Evolutionary conservation across 202 grass and related monocot genomes (phyloP), one percentile per base, ranked within the genome.

Genomic region (Saccharum hybrid): DNA sequence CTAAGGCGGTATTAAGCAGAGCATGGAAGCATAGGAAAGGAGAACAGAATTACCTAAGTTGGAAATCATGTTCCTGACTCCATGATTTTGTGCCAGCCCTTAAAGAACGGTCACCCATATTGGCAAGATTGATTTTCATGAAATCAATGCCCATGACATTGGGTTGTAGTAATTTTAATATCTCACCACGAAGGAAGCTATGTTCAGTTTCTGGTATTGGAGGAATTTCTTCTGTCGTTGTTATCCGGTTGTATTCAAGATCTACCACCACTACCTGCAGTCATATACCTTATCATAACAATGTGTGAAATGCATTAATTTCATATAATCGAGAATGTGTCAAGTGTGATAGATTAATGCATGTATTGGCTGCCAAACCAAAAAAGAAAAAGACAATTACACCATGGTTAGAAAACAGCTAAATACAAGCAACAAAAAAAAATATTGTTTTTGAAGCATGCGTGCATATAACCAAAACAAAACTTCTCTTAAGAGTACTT

Each of bases 211-310:
- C 96, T 71, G 91, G 96, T 85, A 99, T 89, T 62, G 81, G 86
- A 83, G 96, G 96, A 81, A 99, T 96, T 79, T 99, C 96, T 88
- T 99, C 96, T 3, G 96, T 60, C 8, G 85, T 99, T 4, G 91
- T 99, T 78, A 99, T 96, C 74, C 88, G 84, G 71, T 99, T 99
- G 83, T 99, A 96, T 76, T 99, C 93, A 15, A 99, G 91, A 86
- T 99, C 96, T 78, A 99, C 96, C 78, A 99, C 96, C 67, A 99
- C 91, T 48, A 99, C 96, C 96, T 99, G 88, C 65, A 89, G 83
- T 78, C 63, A 41, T 63, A 89, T 75, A 73, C 33, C 68, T 63
- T 60, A 85, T 22, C 7, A 68, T 68, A 33, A 78, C 56, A 84
- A 48, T 71, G 30, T 10, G 33, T 70, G 23, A 19, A 30, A 71